These are phyloP conservation scores for Aspergillus calidoustus DNA, from an alignment of 2,329 filamentous ascomycete genomes.

Conservation along the genomic window DNA sequence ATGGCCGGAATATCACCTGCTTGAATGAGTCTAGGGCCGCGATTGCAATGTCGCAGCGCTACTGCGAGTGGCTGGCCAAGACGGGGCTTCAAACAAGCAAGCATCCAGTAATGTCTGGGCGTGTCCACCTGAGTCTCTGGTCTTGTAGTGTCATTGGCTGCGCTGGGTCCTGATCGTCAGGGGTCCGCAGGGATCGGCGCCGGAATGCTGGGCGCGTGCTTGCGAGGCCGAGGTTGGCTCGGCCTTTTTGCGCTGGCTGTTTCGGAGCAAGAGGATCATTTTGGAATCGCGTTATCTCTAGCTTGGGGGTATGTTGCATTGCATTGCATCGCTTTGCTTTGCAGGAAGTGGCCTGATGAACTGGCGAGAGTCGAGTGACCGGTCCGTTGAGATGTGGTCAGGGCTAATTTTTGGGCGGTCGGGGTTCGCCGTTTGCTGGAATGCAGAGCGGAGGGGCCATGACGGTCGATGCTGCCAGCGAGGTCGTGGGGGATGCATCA, in stretches of 20 bases:
- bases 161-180: background rate
- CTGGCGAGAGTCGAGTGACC: background rate
- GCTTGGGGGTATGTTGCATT: background rate
- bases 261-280: background rate
- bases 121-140: background rate
- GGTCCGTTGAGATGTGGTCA: background rate
- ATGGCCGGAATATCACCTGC: background rate
- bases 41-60: constrained; percentile 4
- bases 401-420: background rate
- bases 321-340: background rate
- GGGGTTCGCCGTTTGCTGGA: background rate
- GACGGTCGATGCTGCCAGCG: too few relatives aligned
- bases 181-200: background rate
- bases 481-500: background rate
- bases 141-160: background rate
- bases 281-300: background rate
- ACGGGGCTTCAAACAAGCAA: background rate
- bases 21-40: background rate
- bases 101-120: background rate
- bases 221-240: background rate
- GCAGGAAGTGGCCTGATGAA: background rate
- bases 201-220: background rate
- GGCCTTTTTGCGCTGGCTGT: background rate
- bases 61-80: background rate
- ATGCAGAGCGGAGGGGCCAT: background rate